A percentile compares a stretch with the other conserved stretches of the same genome.
These are phyloP conservation scores for Rhizopogon sp. DNA, from an alignment of 768 basidiomycete genomes.

Conservation along the genomic window DNA sequence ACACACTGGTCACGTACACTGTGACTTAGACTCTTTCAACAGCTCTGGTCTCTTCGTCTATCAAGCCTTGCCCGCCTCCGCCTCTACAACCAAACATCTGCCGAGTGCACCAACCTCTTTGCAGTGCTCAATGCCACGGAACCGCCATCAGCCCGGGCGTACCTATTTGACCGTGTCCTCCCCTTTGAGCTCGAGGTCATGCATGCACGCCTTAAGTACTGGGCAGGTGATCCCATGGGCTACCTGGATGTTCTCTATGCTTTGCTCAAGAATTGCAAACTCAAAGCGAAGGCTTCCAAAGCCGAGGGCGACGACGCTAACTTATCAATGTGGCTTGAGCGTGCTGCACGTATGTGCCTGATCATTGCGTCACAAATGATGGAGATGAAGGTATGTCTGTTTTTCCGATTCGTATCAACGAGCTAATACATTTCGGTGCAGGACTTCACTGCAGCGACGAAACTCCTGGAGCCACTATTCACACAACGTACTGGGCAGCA, in stretches of 20 bases:
- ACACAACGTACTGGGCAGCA: conserved; percentile 23
- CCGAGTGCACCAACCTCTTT: conserved; percentile 80
- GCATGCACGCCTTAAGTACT: conserved; percentile 70
- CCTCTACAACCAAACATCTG: conserved; percentile 82
- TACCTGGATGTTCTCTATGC: conserved; percentile 70
- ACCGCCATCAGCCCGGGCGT: conserved; percentile 45
- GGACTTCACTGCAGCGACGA: conserved; percentile 68
- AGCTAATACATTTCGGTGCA: conserved; percentile 19
- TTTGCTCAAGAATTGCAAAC: conserved; percentile 59
- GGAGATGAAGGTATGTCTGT: conserved; percentile 67
- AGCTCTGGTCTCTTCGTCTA: conserved; percentile 85
- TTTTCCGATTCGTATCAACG: background rate
- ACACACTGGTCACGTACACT: background rate
- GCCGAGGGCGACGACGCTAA: conserved; percentile 15
- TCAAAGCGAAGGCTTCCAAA: background rate
- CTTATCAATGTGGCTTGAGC: conserved; percentile 78
- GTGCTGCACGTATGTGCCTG: conserved; percentile 66
- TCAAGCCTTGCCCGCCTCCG: conserved; percentile 75
- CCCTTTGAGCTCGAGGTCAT: conserved; percentile 61
- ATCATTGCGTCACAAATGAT: conserved; percentile 79
- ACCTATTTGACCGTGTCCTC: conserved; percentile 40
- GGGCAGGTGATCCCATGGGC: conserved; percentile 76
- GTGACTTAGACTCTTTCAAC: background rate
- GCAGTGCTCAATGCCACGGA: conserved; percentile 58
- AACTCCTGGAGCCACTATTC: conserved; percentile 65